Percentiles rank a stretch among this genome's conserved stretches.
Conservation (phyloP, 2,329 filamentous ascomycete species). For the Sclerotiophoma versabilis region DNA sequence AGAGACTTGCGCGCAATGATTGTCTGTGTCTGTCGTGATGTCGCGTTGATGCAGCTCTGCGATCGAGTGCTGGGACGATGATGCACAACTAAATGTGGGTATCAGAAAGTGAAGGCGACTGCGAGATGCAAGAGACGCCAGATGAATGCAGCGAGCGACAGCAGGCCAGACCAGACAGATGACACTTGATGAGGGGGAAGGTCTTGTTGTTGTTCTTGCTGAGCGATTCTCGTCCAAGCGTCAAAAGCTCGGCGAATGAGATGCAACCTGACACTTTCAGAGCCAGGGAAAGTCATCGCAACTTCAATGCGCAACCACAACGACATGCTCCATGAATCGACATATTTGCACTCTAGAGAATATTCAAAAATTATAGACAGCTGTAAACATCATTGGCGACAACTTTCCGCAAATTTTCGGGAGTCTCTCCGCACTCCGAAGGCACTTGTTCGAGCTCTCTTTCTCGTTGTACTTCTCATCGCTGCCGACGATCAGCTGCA, state of each 20-base stretch:
- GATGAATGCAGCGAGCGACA: conserved; percentile 22
- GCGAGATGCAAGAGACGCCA: conserved; percentile 18
- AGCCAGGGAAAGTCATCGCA: conserved; percentile 26
- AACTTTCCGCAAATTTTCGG: conserved; percentile 36
- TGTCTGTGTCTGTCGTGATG: conserved; percentile 23
- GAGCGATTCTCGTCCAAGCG: conserved; percentile 25
- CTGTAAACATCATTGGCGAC: not conserved
- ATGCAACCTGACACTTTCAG: conserved; percentile 20
- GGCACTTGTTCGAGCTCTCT: conserved; percentile 21
- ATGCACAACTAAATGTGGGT: conserved; percentile 23
- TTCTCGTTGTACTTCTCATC: conserved; percentile 25
- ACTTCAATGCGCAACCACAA: conserved; percentile 27
- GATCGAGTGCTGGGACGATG: conserved; percentile 22
- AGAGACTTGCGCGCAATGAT: conserved; percentile 28
- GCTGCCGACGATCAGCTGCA: conserved; percentile 44
- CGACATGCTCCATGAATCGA: conserved; percentile 20
- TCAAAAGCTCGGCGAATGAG: conserved; percentile 25
- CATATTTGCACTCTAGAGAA: conserved; percentile 2
- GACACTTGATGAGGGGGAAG: conserved; percentile 23
- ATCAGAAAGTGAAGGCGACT: conserved; percentile 5
- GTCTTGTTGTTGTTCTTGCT: conserved; percentile 29
- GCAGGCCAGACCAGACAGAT: conserved; percentile 21
- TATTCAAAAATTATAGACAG: conserved; percentile 7
- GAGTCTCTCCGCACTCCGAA: conserved; percentile 29
- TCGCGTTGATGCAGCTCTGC: conserved; percentile 32